phyloP scores from a whole-genome alignment of 352 stramenopile genomes.

The Globisporangium echinulatum region DNA sequence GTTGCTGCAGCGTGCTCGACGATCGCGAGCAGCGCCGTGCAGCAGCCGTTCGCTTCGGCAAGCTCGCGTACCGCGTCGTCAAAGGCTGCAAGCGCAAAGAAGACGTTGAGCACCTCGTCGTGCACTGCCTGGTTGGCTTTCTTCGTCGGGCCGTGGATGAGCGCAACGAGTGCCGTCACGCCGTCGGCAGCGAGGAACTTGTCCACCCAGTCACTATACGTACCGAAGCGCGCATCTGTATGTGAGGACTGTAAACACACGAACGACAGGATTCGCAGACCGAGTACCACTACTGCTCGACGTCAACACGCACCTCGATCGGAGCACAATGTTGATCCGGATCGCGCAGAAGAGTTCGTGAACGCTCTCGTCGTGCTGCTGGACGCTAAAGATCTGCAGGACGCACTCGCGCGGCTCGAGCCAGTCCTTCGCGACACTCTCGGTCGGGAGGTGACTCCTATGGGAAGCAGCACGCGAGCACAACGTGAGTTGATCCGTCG shows the following conservation, averaged over 20 bases:
- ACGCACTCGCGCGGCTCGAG: constrained; percentile 47
- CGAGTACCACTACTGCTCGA: no score
- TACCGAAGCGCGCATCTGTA: no score
- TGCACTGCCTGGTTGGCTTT: constrained; percentile 16
- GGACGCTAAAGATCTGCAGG: constrained; percentile 30
- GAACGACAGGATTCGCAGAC: no score
- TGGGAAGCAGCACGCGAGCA: neutral
- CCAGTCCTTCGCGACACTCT: constrained; percentile 33
- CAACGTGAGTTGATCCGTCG: neutral
- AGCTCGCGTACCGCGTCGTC: constrained; percentile 25
- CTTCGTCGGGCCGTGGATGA: constrained; percentile 25
- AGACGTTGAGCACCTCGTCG: constrained; percentile 36
- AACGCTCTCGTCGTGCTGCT: constrained; percentile 25
- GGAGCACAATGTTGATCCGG: constrained; percentile 55
- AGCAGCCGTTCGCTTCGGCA: constrained; percentile 24
- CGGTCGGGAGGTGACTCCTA: constrained; percentile 38
- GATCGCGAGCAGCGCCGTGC: constrained; percentile 17
- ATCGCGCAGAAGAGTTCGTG: constrained; percentile 54
- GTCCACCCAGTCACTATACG: constrained; percentile 40
- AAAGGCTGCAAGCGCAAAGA: constrained; percentile 42
- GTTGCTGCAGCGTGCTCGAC: constrained; percentile 17
- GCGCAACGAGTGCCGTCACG: constrained; percentile 25
- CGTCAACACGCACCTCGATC: constrained; percentile 25
- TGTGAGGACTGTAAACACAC: neutral
- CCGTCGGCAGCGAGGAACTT: constrained; percentile 44